phyloP scores from a whole-genome alignment of 768 basidiomycete species.

The Sarcodon sp. region DNA sequence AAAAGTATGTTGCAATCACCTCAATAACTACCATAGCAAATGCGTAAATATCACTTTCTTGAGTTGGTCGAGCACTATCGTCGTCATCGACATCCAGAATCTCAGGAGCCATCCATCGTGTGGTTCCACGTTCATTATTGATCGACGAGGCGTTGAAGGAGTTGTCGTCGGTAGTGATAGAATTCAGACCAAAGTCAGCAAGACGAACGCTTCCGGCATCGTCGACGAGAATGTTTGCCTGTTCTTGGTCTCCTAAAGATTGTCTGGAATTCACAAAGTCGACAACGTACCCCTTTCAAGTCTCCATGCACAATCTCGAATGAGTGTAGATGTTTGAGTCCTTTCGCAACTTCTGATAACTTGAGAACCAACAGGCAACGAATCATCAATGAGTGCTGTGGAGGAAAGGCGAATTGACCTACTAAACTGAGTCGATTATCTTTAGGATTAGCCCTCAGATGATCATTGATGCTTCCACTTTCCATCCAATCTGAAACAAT shows the following conservation, averaged over 20 bases:
- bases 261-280: too few species aligned
- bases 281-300: not conserved
- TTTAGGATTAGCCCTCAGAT: slow-evolving; percentile 1
- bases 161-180: slow-evolving; percentile 4
- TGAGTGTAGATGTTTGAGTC: not conserved
- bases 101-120: slow-evolving; percentile 11
- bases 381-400: not conserved
- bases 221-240: slow-evolving; percentile 13
- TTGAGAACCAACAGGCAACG: not conserved
- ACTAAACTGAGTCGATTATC: not conserved
- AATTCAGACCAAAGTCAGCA: slow-evolving; percentile 13
- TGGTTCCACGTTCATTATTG: not conserved
- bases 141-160: not conserved
- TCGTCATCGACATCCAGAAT: slow-evolving; percentile 1
- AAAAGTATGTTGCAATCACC: not conserved
- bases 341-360: not conserved
- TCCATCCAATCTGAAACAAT: slow-evolving; percentile 8
- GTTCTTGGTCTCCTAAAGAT: too few species aligned
- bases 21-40: slow-evolving; percentile 2
- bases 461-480: slow-evolving; percentile 3
- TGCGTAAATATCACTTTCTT: slow-evolving; percentile 1
- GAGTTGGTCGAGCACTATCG: not conserved
- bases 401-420: not conserved
- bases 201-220: slow-evolving; percentile 7
- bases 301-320: not conserved